A percentile compares a stretch with the other conserved stretches of the same genome.
phyloP scores from a whole-genome alignment of 129 eudicot genomes.

The Lactuca sativa region DNA sequence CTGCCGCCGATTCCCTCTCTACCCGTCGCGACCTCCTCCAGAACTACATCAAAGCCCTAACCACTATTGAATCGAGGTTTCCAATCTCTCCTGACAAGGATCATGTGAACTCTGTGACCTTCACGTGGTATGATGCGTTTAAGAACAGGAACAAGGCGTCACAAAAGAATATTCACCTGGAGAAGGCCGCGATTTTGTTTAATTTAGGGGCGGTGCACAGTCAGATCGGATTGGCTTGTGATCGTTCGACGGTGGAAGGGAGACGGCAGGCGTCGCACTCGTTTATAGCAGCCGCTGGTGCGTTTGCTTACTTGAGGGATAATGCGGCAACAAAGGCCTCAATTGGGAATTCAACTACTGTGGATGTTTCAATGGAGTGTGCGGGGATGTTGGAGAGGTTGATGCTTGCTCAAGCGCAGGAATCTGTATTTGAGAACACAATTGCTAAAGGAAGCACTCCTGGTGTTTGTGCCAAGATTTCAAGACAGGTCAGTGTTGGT shows the following conservation, averaged over 20 bases:
- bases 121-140: conserved; percentile 82
- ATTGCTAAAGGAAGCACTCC: conserved; percentile 82
- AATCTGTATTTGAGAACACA: conserved; percentile 78
- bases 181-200: conserved; percentile 76
- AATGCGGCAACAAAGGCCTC: conserved; percentile 67
- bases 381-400: conserved; percentile 90
- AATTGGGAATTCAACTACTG: conserved; percentile 51
- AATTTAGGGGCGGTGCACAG: conserved; percentile 83
- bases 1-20: conserved; percentile 47
- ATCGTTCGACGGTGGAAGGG: conserved; percentile 67
- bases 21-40: conserved; percentile 69
- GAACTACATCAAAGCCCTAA: conserved; percentile 65
- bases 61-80: conserved; percentile 74
- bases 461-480: conserved; percentile 77
- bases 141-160: conserved; percentile 57
- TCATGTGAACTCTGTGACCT: conserved; percentile 60
- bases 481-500: conserved; percentile 61
- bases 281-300: conserved; percentile 76
- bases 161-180: conserved; percentile 67
- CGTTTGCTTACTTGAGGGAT: conserved; percentile 72
- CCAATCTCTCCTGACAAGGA: conserved; percentile 69
- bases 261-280: conserved; percentile 65
- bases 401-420: conserved; percentile 94
- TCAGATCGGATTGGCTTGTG: conserved; percentile 65
- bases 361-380: conserved; percentile 81